Base-by-base conservation (phyloP, 306 rosid genomes). In the Inga leiocalycina region DNA sequence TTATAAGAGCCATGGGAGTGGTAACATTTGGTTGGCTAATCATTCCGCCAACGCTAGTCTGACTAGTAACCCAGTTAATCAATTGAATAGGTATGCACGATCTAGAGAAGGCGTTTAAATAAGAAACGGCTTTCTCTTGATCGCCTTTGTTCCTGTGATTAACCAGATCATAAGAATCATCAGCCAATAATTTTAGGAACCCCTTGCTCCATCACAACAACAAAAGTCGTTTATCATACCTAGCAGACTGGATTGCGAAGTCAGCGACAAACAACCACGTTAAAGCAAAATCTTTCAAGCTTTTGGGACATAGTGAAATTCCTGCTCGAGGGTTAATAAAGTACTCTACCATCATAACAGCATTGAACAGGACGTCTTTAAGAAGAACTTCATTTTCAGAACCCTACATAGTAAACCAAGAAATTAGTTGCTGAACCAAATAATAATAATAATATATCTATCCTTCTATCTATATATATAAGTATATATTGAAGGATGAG, bases 191-290 rank as follows among this genome's bases (percentile, higher is more conserved):
- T 78, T 75, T 67, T 27, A 78, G 76, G 77, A 84, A 71, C 34
- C 75, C 74, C 35, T 52, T 46, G 48, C 74, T 57, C 74, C 59
- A 61, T 79, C 83, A 66, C 57, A 78, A 77, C 74, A 69, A 85
- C 66, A 83, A 74, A 30, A 72, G 77, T 62, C 19, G 65, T 78
- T 85, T 80, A 37, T 69, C 87, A 45, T 89, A 93, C 97, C 97
- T 89, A 77, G 90, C 88, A 74, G 85, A 91, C 74, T 85, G 90
- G 77, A 91, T 80, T 64, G 92, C 95, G 39, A 76, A 79, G 66
- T 93, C 97, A 82, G 91, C 87, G 76, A 91, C 89, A 44, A 91
- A 83, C 86, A 90, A 59, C 97, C 97, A 93, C 56, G 84, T 87
- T 68, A 93, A 77, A 76, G 93, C 91, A 79, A 89, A 85, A 78